phyloP scores from a whole-genome alignment of 805 yeast species.

The Blastobotrys chiropterorum region DNA sequence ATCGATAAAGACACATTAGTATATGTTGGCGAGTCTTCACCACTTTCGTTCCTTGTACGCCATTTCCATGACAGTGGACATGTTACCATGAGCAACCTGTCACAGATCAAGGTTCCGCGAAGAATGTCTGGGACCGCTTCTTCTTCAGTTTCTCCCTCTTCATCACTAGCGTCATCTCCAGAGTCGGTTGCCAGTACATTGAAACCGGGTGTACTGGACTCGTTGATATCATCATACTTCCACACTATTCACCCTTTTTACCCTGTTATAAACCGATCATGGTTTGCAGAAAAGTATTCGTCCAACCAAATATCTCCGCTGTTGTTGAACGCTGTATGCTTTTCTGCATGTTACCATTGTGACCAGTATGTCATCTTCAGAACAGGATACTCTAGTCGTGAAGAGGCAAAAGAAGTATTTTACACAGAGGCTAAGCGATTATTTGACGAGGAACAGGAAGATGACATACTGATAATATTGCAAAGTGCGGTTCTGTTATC shows the following conservation, averaged over 20 bases:
- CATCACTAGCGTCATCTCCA: background rate
- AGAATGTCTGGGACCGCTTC: background rate
- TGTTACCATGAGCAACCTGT: conserved; percentile 3
- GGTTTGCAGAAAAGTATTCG: conserved; percentile 11
- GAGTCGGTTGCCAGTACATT: background rate
- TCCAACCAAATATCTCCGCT: conserved; percentile 6
- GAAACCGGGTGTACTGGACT: conserved; percentile 3
- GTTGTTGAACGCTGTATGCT: conserved; percentile 14
- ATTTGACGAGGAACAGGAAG: conserved; percentile 62
- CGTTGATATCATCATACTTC: conserved; percentile 8
- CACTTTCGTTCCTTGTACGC: conserved; percentile 9
- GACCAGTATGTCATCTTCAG: conserved; percentile 35
- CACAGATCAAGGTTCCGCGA: background rate
- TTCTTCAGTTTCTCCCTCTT: background rate
- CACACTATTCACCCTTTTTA: conserved; percentile 13
- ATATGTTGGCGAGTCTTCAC: conserved; percentile 14
- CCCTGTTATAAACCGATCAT: conserved; percentile 10
- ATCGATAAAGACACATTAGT: conserved; percentile 5
- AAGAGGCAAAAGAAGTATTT: conserved; percentile 29
- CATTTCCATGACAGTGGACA: conserved; percentile 8
- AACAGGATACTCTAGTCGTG: background rate
- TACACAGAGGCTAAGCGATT: conserved; percentile 68
- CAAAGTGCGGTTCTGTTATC: conserved; percentile 60
- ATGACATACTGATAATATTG: conserved; percentile 53
- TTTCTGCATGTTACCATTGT: conserved; percentile 11